A percentile compares a stretch with the other conserved stretches of the same genome.
Conservation (phyloP, 164 flowering plant genomes). For the Aristolochia californica region DNA sequence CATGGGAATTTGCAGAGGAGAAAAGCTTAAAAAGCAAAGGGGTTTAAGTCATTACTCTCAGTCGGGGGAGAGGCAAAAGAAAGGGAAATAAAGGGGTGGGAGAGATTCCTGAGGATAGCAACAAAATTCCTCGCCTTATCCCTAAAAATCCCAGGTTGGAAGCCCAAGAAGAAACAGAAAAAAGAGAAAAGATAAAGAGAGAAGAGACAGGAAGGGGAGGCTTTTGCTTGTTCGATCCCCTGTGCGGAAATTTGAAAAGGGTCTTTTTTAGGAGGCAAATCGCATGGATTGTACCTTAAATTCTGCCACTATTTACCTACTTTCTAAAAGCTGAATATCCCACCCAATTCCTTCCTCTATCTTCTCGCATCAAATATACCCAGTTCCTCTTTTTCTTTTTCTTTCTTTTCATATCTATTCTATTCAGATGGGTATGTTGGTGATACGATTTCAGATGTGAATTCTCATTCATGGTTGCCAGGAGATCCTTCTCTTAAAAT, state of each 20-base stretch:
- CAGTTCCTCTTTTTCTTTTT: constrained; percentile 1
- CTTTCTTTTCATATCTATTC: not conserved
- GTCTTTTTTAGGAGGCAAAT: constrained; percentile 51
- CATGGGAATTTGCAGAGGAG: constrained; percentile 26
- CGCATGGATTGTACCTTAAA: constrained; percentile 48
- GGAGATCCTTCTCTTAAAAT: not conserved
- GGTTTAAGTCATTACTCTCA: constrained; percentile 28
- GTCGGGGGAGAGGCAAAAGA: constrained; percentile 6
- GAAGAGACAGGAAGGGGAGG: constrained; percentile 15
- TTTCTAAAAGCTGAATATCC: constrained; percentile 71
- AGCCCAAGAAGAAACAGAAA: constrained; percentile 10
- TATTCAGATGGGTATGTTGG: not conserved
- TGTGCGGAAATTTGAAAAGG: constrained; percentile 23
- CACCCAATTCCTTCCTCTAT: constrained; percentile 13
- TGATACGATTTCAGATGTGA: not conserved
- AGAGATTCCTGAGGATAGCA: constrained; percentile 11
- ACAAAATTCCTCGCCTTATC: not conserved
- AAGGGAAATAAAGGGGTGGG: not conserved
- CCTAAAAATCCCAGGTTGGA: not conserved
- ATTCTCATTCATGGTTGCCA: not conserved
- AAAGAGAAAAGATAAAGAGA: constrained; percentile 7
- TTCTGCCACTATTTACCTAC: constrained; percentile 35
- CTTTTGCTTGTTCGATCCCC: constrained; percentile 53
- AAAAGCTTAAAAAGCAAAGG: constrained; percentile 19
- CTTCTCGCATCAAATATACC: not conserved